These are phyloP conservation scores for Corylus avellana DNA, from an alignment of 306 rosid species.

Conservation along the genomic window DNA sequence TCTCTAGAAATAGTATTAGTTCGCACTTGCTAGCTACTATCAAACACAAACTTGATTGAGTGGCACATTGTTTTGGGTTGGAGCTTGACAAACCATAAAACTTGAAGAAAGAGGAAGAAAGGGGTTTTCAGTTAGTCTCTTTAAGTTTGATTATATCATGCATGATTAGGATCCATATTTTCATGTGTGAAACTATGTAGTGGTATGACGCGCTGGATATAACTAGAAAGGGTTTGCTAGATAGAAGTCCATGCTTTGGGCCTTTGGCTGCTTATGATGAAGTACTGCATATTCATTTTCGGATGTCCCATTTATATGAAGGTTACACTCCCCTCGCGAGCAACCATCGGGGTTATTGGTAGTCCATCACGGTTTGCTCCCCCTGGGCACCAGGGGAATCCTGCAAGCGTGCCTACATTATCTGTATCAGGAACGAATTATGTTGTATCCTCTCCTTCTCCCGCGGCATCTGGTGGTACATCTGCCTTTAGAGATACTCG, in stretches of 20 bases:
- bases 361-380: constrained; percentile 85
- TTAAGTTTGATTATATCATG: not conserved
- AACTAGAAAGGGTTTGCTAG: not conserved
- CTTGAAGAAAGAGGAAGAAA: not conserved
- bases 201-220: not conserved
- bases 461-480: constrained; percentile 90
- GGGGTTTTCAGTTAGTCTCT: too few relatives aligned
- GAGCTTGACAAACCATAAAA: not conserved
- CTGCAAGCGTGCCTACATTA: constrained; percentile 58
- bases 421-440: constrained; percentile 78
- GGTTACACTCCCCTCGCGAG: constrained; percentile 76
- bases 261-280: not conserved
- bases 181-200: not conserved
- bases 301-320: constrained; percentile 37
- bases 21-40: not conserved
- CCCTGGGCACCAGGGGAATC: constrained; percentile 59
- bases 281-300: not conserved
- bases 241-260: not conserved
- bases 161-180: not conserved
- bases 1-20: not conserved
- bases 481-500: constrained; percentile 80
- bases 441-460: constrained; percentile 87
- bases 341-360: constrained; percentile 47
- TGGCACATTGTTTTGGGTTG: not conserved
- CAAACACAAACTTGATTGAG: not conserved